Evolutionary conservation across 2,329 filamentous ascomycete genomes (phyloP), one percentile per base, ranked within the genome.

Genomic region (Periconia sp.): DNA sequence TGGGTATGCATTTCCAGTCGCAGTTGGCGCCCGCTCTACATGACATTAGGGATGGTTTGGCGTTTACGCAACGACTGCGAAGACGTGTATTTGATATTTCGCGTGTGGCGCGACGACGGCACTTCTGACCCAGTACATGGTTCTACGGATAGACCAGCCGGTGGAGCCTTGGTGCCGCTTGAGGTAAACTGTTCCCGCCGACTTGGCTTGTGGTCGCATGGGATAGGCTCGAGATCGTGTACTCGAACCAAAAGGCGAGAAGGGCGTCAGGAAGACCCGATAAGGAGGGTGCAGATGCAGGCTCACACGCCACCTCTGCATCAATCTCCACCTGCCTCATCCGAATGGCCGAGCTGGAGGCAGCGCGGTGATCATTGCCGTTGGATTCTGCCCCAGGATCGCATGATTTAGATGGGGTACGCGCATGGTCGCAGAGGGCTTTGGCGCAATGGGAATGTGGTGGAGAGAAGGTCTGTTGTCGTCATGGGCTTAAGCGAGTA

Each of bases 1-100:
- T 36, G 17, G 53, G 66, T 68, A 68, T 66, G 35, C 29, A 50
- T 65, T 64, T 63, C 55, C 55, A 42, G 34, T 21, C 24, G 28
- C 52, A 23, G 18, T 57, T 54, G 56, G 54, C 58, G 50, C 45
- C 41, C 32, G 40, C 31, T 44, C 23, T 22, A 32, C 33, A 18
- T 24, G 29, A 44, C 43, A 36, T 29, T 48, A 28, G 37, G 15
- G 7, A 18, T 23, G 28, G 26, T 24, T 22, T 31, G 43, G 32
- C 33, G 35, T 38, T 16, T 13, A 26, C 44, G 47, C 37, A 40
- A 36, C 19, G 16, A 28, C 21, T 30, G 46, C 32, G 37, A 40
- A 40, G 29, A 47, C 32, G 15, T 36, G 36, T 25, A 40, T 39
- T 41, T 29, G 10, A 8, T 15, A 19, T 47, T 33, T 19, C 21